Evolutionary conservation across 2,329 filamentous ascomycete genomes (phyloP).

Genomic region (Talaromyces pinophilus): DNA sequence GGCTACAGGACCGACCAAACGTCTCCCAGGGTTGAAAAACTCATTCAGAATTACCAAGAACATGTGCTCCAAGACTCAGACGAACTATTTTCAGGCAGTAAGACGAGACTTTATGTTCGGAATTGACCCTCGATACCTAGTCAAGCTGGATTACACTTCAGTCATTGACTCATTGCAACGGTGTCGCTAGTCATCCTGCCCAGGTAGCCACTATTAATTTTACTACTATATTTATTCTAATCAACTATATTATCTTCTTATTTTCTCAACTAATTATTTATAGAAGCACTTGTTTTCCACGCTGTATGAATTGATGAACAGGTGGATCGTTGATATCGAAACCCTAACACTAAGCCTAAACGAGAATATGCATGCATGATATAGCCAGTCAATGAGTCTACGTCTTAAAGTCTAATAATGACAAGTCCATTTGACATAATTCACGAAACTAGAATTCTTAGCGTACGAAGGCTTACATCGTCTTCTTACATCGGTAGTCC

Average conservation of each 20-base stretch:
- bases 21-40: not conserved
- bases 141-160: not conserved
- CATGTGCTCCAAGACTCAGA: not conserved
- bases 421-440: too few relatives aligned
- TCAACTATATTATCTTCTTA: not conserved
- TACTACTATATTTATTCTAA: not conserved
- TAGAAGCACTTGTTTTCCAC: too few relatives aligned
- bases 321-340: not conserved
- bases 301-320: too few relatives aligned
- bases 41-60: not conserved
- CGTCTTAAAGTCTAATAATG: too few relatives aligned
- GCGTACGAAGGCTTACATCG: too few relatives aligned
- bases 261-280: not conserved
- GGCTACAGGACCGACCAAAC: not conserved
- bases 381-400: not conserved
- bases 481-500: too few relatives aligned
- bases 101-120: not conserved
- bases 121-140: not conserved
- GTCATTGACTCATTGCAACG: not conserved
- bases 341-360: slow-evolving; percentile 1
- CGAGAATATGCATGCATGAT: not conserved
- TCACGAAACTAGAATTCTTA: too few relatives aligned
- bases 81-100: not conserved
- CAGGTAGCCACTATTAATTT: not conserved
- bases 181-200: not conserved